Evolutionary conservation across 2,329 filamentous ascomycete species (phyloP).

Genomic region (Colletotrichum limetticola): DNA sequence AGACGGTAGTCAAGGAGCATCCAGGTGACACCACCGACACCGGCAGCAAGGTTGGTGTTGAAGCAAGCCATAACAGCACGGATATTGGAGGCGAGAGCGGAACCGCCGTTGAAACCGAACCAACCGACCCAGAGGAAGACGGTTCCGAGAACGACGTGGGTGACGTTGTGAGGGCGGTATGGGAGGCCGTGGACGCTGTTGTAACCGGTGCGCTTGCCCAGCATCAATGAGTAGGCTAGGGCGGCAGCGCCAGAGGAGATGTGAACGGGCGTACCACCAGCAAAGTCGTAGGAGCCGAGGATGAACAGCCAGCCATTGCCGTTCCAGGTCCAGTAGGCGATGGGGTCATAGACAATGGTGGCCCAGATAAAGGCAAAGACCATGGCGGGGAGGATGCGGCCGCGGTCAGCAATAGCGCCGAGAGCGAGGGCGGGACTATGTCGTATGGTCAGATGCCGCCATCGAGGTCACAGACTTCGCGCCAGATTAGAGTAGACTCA

Average conservation of each 20-base stretch:
- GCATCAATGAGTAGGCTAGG: constrained; percentile 78
- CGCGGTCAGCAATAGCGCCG: constrained; percentile 70
- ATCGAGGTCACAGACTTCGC: not conserved
- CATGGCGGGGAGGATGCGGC: constrained; percentile 69
- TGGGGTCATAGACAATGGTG: constrained; percentile 77
- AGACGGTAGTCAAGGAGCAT: constrained; percentile 87
- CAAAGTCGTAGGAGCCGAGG: constrained; percentile 78
- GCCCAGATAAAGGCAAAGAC: constrained; percentile 78
- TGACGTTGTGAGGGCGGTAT: constrained; percentile 79
- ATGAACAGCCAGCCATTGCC: constrained; percentile 76
- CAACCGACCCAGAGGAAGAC: constrained; percentile 91
- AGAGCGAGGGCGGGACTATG: constrained; percentile 66
- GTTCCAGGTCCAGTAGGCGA: constrained; percentile 85
- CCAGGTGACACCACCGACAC: constrained; percentile 85
- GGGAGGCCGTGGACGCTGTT: constrained; percentile 69
- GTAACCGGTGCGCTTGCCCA: constrained; percentile 75
- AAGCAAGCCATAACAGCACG: constrained; percentile 90
- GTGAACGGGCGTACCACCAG: constrained; percentile 80
- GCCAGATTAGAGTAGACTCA: constrained; percentile 56
- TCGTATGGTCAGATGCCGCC: constrained; percentile 18
- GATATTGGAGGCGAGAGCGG: constrained; percentile 83
- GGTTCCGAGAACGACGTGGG: constrained; percentile 78
- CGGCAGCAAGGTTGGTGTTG: constrained; percentile 88
- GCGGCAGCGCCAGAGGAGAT: constrained; percentile 78
- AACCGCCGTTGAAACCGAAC: constrained; percentile 96